Conservation (phyloP, 352 stramenopile genomes). For the Saprolegnia parasitica region DNA sequence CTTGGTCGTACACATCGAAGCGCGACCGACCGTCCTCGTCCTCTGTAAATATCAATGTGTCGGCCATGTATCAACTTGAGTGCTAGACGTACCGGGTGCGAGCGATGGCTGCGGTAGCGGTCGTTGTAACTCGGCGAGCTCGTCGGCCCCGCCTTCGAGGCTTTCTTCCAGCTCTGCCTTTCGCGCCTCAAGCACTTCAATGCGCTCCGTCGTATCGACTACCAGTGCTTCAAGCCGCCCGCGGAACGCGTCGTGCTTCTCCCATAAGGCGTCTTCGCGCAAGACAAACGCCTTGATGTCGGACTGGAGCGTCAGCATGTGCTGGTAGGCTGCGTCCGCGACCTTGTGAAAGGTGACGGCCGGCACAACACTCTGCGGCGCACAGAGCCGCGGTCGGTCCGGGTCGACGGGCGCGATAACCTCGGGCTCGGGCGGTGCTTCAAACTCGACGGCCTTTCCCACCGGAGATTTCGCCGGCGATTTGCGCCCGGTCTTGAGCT, state of each 20-base stretch:
- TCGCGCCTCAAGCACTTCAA: background rate
- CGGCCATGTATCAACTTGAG: background rate
- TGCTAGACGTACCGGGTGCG: background rate
- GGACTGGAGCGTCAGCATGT: slow-evolving; percentile 16
- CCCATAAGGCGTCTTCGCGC: slow-evolving; percentile 4
- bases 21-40: background rate
- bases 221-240: slow-evolving; percentile 8
- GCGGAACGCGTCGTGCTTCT: slow-evolving; percentile 21
- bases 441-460: slow-evolving; percentile 31
- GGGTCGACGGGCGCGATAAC: slow-evolving; percentile 6
- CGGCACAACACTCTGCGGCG: background rate
- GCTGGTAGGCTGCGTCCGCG: slow-evolving; percentile 1
- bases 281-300: slow-evolving; percentile 3
- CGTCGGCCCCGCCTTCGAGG: background rate
- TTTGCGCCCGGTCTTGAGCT: slow-evolving; percentile 49
- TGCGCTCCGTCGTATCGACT: background rate
- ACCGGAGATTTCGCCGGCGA: slow-evolving; percentile 42
- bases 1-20: slow-evolving; percentile 23
- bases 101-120: background rate
- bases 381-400: background rate
- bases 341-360: slow-evolving; percentile 7
- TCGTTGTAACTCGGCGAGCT: background rate
- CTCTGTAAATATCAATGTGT: background rate
- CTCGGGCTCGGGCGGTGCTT: background rate
- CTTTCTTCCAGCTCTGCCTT: background rate